A percentile compares a stretch with the other conserved stretches of the same genome.
phyloP scores from a whole-genome alignment of 768 basidiomycete species.

The Peribolospora baueri region DNA sequence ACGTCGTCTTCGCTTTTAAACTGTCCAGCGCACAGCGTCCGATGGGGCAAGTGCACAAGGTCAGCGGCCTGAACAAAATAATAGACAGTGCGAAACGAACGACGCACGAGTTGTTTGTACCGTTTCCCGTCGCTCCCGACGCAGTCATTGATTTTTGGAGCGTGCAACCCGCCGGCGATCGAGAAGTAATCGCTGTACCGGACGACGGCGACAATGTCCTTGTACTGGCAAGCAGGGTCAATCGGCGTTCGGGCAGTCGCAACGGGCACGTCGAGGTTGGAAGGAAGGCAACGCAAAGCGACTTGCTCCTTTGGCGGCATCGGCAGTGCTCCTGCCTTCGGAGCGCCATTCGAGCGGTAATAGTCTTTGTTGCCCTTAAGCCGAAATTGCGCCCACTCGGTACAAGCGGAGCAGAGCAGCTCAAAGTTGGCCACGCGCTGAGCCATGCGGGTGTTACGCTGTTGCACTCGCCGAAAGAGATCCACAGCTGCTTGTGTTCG shows the following conservation, averaged over 20 bases:
- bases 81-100: too few relatives aligned
- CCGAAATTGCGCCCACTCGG: too few relatives aligned
- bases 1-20: constrained; percentile 90
- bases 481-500: constrained; percentile 39
- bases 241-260: constrained; percentile 46
- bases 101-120: constrained; percentile 57
- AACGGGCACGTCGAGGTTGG: constrained; percentile 47
- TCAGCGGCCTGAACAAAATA: too few relatives aligned
- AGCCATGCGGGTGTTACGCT: too few relatives aligned
- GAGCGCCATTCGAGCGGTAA: too few relatives aligned
- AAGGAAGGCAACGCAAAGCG: too few relatives aligned
- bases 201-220: constrained; percentile 38
- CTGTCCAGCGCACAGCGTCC: constrained; percentile 23
- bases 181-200: constrained; percentile 35
- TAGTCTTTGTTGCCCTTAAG: too few relatives aligned
- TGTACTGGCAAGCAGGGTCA: constrained; percentile 45
- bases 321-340: too few relatives aligned
- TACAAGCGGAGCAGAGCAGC: too few relatives aligned
- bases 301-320: too few relatives aligned
- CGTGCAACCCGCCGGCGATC: constrained; percentile 50
- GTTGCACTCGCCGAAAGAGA: constrained; percentile 28
- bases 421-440: too few relatives aligned
- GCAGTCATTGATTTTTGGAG: constrained; percentile 58
- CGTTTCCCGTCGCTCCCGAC: constrained; percentile 36
- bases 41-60: neutral